Evolutionary conservation across 495 filamentous ascomycete genomes (phyloP).

Genomic region (Penicillium paradoxum): DNA sequence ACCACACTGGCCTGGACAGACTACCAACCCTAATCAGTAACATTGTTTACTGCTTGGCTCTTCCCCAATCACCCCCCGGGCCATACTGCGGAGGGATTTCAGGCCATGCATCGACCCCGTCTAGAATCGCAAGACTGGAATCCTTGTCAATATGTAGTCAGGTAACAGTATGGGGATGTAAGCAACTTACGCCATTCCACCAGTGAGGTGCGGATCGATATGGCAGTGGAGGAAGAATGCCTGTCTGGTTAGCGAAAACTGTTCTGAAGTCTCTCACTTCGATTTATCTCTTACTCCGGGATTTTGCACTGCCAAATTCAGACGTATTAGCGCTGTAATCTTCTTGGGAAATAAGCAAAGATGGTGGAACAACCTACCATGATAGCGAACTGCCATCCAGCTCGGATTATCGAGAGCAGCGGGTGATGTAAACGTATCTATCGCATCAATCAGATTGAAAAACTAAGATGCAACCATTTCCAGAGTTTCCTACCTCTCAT

Average conservation of each 20-base stretch:
- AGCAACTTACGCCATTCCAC: conserved; percentile 4
- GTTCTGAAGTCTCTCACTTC: background rate
- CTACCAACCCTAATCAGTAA: background rate
- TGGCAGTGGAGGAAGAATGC: conserved; percentile 6
- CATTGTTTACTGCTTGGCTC: background rate
- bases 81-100: background rate
- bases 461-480: background rate
- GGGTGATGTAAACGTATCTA: conserved; percentile 1
- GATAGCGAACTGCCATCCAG: conserved; percentile 4
- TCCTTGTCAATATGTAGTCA: background rate
- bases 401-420: background rate
- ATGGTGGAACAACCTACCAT: background rate
- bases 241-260: background rate
- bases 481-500: conserved; percentile 26
- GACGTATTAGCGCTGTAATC: background rate
- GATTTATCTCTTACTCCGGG: background rate
- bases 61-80: background rate
- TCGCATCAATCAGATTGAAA: background rate
- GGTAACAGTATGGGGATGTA: background rate
- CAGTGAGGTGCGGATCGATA: conserved; percentile 1
- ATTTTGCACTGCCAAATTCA: background rate
- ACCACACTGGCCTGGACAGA: no score
- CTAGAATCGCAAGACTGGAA: background rate
- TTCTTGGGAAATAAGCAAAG: no score
- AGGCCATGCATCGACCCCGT: conserved; percentile 2